Percentiles rank a stretch among this genome's conserved stretches.
phyloP scores from a whole-genome alignment of 495 filamentous ascomycete species.

The Penicillium macrosclerotiorum region DNA sequence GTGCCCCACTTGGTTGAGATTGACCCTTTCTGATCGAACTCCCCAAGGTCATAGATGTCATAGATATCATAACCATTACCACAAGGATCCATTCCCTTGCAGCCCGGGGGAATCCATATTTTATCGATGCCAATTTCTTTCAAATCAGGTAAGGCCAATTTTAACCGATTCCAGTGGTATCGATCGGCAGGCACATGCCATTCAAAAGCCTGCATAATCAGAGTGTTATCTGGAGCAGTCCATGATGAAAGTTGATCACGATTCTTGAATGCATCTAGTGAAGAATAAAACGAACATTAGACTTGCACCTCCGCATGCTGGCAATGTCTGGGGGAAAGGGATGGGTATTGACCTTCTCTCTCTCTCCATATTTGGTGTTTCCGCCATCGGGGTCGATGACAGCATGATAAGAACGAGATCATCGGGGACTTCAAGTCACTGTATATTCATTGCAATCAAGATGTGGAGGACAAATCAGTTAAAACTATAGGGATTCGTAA shows the following conservation, averaged over 20 bases:
- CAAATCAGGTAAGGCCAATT: constrained; percentile 49
- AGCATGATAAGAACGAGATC: constrained; percentile 9
- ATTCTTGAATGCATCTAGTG: constrained; percentile 24
- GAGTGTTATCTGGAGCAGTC: constrained; percentile 49
- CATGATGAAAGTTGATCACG: constrained; percentile 35
- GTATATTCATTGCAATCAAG: not conserved
- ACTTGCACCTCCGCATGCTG: not conserved
- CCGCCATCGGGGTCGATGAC: not conserved
- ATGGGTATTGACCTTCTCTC: constrained; percentile 14
- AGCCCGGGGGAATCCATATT: constrained; percentile 73
- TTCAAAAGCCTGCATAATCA: constrained; percentile 72
- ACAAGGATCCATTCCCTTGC: constrained; percentile 61
- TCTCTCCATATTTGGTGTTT: constrained; percentile 1
- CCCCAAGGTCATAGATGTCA: constrained; percentile 72
- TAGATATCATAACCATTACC: constrained; percentile 79
- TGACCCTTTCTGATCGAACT: constrained; percentile 71
- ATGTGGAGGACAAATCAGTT: not conserved
- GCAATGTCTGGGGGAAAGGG: not conserved
- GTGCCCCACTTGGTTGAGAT: constrained; percentile 71
- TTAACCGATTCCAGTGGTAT: constrained; percentile 63
- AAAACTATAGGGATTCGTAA: not conserved
- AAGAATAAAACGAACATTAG: not conserved
- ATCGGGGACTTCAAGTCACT: not conserved
- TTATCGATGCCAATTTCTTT: constrained; percentile 62
- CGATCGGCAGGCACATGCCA: constrained; percentile 69